Evolutionary conservation across 2,329 filamentous ascomycete species (phyloP), one percentile per base, ranked within the genome.

Genomic region (Hymenotorrendiella dingleyae): DNA sequence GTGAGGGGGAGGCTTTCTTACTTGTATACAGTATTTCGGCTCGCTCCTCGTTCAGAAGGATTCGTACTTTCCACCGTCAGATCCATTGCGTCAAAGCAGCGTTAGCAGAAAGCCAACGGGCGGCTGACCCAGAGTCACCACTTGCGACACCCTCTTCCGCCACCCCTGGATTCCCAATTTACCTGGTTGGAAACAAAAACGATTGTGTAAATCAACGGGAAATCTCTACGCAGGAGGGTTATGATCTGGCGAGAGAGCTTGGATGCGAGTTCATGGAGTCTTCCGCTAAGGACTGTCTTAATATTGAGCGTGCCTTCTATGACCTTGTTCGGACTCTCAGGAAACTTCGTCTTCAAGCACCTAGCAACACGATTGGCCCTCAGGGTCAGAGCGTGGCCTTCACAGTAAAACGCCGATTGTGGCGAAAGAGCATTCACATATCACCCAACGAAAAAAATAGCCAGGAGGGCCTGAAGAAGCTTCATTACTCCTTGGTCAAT

Each of bases 241-340:
- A 86, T 51, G 87, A 87, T 36, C 70, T 96, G 21, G 89, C 90
- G 36, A 84, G 88, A 57, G 86, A 94, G 59, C 72, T 96, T 22
- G 86, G 86, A 49, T 96, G 90, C 67, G 88, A 94, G 54, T 96
- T 96, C 56, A 86, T 94, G 57, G 89, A 95, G 65, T 88, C 89
- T 1, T 94, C 88, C 6, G 89, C 89, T 29, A 95, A 95, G 70
- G 94, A 94, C 64, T 94, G 87, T 69, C 87, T 94, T 70, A 94
- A 95, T 58, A 89, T 94, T 42, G 90, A 94, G 66, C 95, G 93
- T 72, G 89, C 87, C 17, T 95, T 96, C 61, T 95, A 94, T 66
- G 90, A 96, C 59, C 89, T 95, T 6, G 90, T 96, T 36, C 74
- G 90, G 53, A 84, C 89, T 64, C 72, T 95, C 50, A 80, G 90